Evolutionary conservation across 176 grass and related monocot genomes (phyloP), one percentile per base, ranked within the genome.

Genomic region (Oryza brachyantha): DNA sequence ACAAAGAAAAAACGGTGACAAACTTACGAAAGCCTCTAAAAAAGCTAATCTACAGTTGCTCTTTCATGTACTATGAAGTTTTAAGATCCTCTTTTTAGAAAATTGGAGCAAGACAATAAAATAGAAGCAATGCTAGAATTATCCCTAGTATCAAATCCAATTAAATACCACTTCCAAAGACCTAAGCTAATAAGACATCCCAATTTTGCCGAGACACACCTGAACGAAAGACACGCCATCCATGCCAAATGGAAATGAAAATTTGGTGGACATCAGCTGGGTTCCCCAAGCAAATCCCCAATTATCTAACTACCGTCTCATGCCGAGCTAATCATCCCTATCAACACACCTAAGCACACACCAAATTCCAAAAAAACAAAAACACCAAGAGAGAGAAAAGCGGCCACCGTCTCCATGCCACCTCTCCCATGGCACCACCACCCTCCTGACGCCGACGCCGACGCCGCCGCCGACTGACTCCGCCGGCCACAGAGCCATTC

Each of bases 401-500:
- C 46, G 25, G 67, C 85, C 59, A 77, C 66, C 72, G 40, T 12
- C 38, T 22, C 61, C 48, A 39, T 70, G 75, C 78, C 75, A 79
- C 64, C 81, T 28, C 35, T 46, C 43, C 43, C 43, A 46, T 17
- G 46, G 17, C 46, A 52, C 19, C 9, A 38, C 69, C 21, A 1
- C 25, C 65, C 80, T 40, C 52, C 71, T 82, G 77, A n/a, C 86
- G 36, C 35, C 50, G 31, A 27, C 35, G 35, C 35, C 3, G 66
- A 31, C 66, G 43, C 72, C 45, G 68, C 76, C 61, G 64, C 76
- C 60, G 40, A 72, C 55, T 81, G 75, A 79, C 36, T 86, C 73
- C 70, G 41, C 63, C 68, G n/a, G 54, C 42, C 45, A 63, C 2
- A 9, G 45, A 62, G 2, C 16, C 13, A 3, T n/a, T n/a, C n/a